Base-by-base conservation (phyloP, 495 filamentous ascomycete genomes). In the Immersiella caudata region DNA sequence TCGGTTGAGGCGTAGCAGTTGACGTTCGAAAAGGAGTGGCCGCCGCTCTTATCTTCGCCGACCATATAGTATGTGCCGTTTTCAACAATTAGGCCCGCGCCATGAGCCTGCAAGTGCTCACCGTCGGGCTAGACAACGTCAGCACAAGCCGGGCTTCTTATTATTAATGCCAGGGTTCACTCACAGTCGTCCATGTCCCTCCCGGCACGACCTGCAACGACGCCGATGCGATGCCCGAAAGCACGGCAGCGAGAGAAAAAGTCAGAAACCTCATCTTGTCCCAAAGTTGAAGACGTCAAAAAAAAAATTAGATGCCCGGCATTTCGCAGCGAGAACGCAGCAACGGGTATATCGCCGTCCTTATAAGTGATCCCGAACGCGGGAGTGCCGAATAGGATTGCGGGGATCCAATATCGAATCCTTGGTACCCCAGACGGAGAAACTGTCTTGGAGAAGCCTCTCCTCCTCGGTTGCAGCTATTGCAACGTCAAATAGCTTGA, bases 31-130 rank as follows among this genome's bases (percentile, higher is more conserved):
- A 90, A 90, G 7, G 79, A 73, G 35, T 75, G 79, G 29, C 88
- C 89, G 54, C 80, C 70, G 4, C 82, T 79, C 74, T 91, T 90
- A 77, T 91, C 88, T 76, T 91, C 89, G 54, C 89, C 89, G 52
- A 90, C 79, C 63, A 85, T 77, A 78, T 90, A 89, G 79, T 86
- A 91, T 0, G 79, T 80, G 20, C 77, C 78, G 67, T 83, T 80
- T 3, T 82, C 84, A 56, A 85, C 73, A 71, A 86, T 83, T 18
- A 88, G 66, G 61, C 86, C 86, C 0, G 81, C 83, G 49, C 83
- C 83, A 67, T 86, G 83, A 4, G 89, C 89, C 78, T 91, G 86
- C 11, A 91, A 79, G 71, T 89, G 89, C 18, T 85, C 76, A 46
- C 81, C 80, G 61, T 83, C 80, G 35, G 79, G 82, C 80, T 79